Evolutionary conservation across 768 basidiomycete species (phyloP), one percentile per base, ranked within the genome.

Genomic region (Leccinum disarticulatum): DNA sequence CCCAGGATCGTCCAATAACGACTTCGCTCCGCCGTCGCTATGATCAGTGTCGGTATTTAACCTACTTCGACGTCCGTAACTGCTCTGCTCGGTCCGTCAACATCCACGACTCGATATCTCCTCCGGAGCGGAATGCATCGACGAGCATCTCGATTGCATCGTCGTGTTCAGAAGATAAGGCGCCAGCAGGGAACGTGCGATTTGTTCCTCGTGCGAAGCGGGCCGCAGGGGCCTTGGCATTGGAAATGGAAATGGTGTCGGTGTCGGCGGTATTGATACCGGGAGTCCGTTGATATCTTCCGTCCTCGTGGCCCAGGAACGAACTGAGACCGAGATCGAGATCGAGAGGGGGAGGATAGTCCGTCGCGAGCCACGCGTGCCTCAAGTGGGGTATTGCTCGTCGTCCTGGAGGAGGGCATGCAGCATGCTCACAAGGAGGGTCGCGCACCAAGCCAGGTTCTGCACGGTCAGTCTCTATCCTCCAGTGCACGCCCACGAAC

Each of bases 331-430:
- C 11, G 5, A 36, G 35, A 15, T 14, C 2, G 35, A 36, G 38
- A 41, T n/a, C 8, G n/a, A 68, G 63, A 30, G 60, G 52, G 3
- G 48, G 56, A 19, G 83, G 82, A 63, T 83, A 78, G 66, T 87
- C 85, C 25, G 81, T 84, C 3, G 83, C 83, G 53, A 87, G 74
- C 81, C 82, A 87, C 2, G 85, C 76, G 13, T 75, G 77, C 10
- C 65, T 65, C 31, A 84, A 66, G 38, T 60, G 38, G 17, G 38
- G 38, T 17, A 17, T 17, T 61, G 14, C 74, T 75, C 13, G 13
- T 75, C 59, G 2, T 71, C 61, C n/a, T 69, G 67, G 25, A 79
- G 72, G n/a, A 79, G 55, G 10, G 67, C 58, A 2, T 66, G 62
- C 28, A 87, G 73, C 7, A 74, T 72, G 49, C 77, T 74, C 41